Percentiles rank a stretch among this genome's conserved stretches.
Evolutionary conservation across 1,139 yeast species (phyloP).

Genomic region (Spathaspora jeffriesii): DNA sequence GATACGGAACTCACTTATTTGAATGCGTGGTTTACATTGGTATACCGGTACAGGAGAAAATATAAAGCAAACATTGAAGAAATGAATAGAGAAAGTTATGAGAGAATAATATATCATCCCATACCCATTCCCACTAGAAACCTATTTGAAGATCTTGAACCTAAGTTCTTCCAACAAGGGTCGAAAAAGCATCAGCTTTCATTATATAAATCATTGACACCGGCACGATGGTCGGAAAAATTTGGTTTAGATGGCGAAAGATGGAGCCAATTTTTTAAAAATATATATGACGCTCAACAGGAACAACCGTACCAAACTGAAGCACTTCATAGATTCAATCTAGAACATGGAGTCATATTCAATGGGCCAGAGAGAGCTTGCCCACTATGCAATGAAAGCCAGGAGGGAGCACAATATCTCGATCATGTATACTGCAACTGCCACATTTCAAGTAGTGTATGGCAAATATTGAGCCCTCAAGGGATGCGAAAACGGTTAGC

Average conservation of each 20-base stretch:
- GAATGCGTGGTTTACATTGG: no score
- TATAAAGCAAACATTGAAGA: background rate
- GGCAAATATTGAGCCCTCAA: background rate
- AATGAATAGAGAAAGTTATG: background rate
- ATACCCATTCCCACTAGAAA: background rate
- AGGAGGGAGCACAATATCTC: background rate
- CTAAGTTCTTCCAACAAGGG: background rate
- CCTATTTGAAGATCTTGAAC: background rate
- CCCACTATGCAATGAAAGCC: background rate
- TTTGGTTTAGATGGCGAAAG: background rate
- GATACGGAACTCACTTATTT: no score
- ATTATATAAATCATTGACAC: background rate
- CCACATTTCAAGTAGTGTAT: background rate
- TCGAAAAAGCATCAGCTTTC: background rate
- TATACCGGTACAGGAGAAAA: background rate
- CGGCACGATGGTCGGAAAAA: background rate
- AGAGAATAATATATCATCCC: background rate
- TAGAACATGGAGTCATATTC: background rate
- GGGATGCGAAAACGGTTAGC: background rate
- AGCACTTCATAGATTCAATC: background rate
- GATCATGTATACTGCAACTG: no score
- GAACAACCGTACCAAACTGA: background rate
- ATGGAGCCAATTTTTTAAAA: background rate
- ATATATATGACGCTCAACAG: background rate
- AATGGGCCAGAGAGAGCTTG: background rate